phyloP scores from a whole-genome alignment of 768 basidiomycete species.

The Boletus sp. region DNA sequence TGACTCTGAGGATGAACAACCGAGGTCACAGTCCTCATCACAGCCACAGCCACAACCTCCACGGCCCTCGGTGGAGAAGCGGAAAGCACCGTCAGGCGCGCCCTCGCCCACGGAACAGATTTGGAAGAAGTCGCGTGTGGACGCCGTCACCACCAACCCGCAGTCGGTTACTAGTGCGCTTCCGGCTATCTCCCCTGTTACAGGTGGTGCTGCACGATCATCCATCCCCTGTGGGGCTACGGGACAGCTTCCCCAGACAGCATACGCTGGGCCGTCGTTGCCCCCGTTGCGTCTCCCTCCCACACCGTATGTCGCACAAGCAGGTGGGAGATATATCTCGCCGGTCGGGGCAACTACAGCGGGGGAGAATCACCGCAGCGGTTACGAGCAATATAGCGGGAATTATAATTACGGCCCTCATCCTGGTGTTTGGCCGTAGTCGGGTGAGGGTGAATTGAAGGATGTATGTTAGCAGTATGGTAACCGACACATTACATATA shows the following conservation, averaged over 20 bases:
- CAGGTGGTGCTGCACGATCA: conserved; percentile 7
- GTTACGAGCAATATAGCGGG: conserved; percentile 26
- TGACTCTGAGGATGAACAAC: conserved; percentile 73
- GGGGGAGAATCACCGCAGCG: conserved; percentile 21
- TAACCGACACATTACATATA: conserved; percentile 16
- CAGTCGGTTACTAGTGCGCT: conserved; percentile 13
- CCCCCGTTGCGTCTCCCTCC: conserved; percentile 28
- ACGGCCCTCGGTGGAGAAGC: conserved; percentile 44
- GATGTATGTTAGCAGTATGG: conserved; percentile 18
- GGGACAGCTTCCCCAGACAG: conserved; percentile 15
- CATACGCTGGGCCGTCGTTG: conserved; percentile 23
- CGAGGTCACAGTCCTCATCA: conserved; percentile 23
- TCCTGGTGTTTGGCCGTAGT: conserved; percentile 27
- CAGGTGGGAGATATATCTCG: conserved; percentile 21
- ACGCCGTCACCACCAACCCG: conserved; percentile 16
- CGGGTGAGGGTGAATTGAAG: neutral
- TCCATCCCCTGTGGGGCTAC: conserved; percentile 12
- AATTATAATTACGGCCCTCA: conserved; percentile 21
- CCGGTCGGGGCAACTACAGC: conserved; percentile 10
- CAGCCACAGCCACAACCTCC: conserved; percentile 31
- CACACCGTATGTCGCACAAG: conserved; percentile 17
- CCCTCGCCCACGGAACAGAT: conserved; percentile 59
- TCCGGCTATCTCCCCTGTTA: conserved; percentile 26
- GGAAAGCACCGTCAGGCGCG: conserved; percentile 53
- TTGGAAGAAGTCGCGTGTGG: conserved; percentile 66